Percentiles rank a stretch among this genome's conserved stretches.
These are phyloP conservation scores for Cavenderia fasciculata DNA, from an alignment of 78 protist species.

Conservation along the genomic window DNA sequence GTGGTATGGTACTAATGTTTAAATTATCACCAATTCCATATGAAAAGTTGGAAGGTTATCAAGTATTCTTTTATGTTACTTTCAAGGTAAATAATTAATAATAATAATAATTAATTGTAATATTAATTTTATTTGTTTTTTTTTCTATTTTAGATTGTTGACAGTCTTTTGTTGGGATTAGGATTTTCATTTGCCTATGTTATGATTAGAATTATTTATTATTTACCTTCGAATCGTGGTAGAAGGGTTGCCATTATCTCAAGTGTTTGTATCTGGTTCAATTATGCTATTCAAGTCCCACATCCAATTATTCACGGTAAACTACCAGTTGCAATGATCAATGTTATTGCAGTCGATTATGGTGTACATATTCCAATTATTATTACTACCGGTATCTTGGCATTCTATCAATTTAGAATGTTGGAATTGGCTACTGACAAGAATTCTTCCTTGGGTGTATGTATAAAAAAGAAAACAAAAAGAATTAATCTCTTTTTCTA, in stretches of 20 bases:
- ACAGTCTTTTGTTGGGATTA: neutral
- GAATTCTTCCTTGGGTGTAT: conserved; percentile 42
- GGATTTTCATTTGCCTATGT: conserved; percentile 47
- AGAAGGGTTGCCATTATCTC: conserved; percentile 49
- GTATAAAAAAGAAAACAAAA: conserved; percentile 47
- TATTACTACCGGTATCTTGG: conserved; percentile 53
- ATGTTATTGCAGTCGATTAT: conserved; percentile 32
- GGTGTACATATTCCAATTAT: conserved; percentile 67
- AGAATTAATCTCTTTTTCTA: too few relatives aligned
- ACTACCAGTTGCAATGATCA: conserved; percentile 5
- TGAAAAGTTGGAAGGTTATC: neutral
- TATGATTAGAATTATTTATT: conserved; percentile 3
- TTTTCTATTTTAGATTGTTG: conserved; percentile 3
- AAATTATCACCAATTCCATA: conserved; percentile 1
- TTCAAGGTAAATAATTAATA: conserved; percentile 23
- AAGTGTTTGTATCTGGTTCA: conserved; percentile 30
- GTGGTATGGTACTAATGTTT: conserved; percentile 10
- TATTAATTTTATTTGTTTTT: neutral
- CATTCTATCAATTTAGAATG: conserved; percentile 70
- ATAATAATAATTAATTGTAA: neutral
- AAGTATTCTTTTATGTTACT: conserved; percentile 44
- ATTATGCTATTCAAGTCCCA: conserved; percentile 42
- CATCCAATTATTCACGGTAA: conserved; percentile 48
- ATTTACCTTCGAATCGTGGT: conserved; percentile 41
- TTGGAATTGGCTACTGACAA: conserved; percentile 71